Evolutionary conservation across 2,329 filamentous ascomycete species (phyloP).

Genomic region (Fusarium hostae): DNA sequence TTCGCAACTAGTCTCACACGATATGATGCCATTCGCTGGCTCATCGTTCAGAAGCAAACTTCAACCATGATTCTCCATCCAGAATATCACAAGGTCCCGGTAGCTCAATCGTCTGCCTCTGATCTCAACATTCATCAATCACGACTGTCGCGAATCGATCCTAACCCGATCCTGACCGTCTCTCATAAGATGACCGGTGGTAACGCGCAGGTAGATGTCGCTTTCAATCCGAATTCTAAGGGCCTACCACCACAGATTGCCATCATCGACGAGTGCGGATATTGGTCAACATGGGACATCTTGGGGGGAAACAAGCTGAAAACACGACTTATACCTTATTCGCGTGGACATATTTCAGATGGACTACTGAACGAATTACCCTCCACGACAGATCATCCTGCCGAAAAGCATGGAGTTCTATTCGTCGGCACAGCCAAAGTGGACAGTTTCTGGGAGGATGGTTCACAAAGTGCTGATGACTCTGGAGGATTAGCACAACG

Average conservation of each 20-base stretch:
- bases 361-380: constrained; percentile 53
- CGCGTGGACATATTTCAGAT: constrained; percentile 58
- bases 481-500: constrained; percentile 10
- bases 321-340: constrained; percentile 49
- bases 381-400: constrained; percentile 40
- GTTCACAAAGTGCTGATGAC: constrained; percentile 20
- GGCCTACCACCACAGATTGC: constrained; percentile 69
- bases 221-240: constrained; percentile 66
- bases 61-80: constrained; percentile 65
- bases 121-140: constrained; percentile 36
- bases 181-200: constrained; percentile 63
- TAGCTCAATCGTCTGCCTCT: constrained; percentile 36
- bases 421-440: constrained; percentile 51
- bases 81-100: constrained; percentile 56
- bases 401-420: constrained; percentile 56
- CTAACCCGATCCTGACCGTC: constrained; percentile 67
- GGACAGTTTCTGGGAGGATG: constrained; percentile 37
- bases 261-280: constrained; percentile 72
- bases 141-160: constrained; percentile 62
- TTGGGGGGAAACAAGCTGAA: constrained; percentile 52
- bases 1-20: constrained; percentile 55
- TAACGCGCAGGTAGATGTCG: constrained; percentile 68
- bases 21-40: constrained; percentile 58
- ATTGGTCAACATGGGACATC: constrained; percentile 76
- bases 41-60: constrained; percentile 64